These are phyloP conservation scores for Tulasnella sp. DNA, from an alignment of 768 basidiomycete species.

Conservation along the genomic window DNA sequence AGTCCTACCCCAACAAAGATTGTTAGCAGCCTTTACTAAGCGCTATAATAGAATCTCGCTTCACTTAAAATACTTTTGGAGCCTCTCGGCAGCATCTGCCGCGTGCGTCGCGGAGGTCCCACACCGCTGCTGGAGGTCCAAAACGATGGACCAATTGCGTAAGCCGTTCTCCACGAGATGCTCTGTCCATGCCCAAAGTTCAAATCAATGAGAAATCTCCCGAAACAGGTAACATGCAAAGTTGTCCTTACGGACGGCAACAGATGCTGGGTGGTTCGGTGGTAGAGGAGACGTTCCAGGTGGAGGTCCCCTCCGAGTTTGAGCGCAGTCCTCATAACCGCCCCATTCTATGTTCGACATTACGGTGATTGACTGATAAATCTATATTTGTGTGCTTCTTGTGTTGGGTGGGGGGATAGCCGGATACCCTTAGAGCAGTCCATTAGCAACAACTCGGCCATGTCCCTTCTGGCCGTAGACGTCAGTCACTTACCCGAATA, in stretches of 20 bases:
- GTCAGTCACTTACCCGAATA: not conserved
- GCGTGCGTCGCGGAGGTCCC: not conserved
- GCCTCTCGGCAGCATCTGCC: not conserved
- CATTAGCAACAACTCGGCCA: too few relatives aligned
- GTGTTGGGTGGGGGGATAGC: not conserved
- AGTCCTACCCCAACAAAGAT: not conserved
- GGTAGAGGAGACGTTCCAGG: not conserved
- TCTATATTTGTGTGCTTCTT: not conserved
- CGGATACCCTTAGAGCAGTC: not conserved
- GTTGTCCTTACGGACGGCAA: not conserved
- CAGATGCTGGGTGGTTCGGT: not conserved
- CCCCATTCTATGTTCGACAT: not conserved
- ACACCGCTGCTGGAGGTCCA: not conserved
- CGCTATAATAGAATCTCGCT: not conserved
- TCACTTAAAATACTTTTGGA: not conserved
- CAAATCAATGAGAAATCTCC: not conserved
- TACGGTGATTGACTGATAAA: not conserved
- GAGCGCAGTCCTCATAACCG: not conserved
- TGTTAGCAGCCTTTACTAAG: not conserved
- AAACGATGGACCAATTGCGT: slow-evolving; percentile 6
- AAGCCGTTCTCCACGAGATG: slow-evolving; percentile 10
- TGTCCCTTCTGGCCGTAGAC: too few relatives aligned
- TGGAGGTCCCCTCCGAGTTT: not conserved
- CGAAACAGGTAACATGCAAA: too few relatives aligned
- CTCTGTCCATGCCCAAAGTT: not conserved